phyloP scores from a whole-genome alignment of 176 grass and related monocot genomes.

The Aegilops bicornis region DNA sequence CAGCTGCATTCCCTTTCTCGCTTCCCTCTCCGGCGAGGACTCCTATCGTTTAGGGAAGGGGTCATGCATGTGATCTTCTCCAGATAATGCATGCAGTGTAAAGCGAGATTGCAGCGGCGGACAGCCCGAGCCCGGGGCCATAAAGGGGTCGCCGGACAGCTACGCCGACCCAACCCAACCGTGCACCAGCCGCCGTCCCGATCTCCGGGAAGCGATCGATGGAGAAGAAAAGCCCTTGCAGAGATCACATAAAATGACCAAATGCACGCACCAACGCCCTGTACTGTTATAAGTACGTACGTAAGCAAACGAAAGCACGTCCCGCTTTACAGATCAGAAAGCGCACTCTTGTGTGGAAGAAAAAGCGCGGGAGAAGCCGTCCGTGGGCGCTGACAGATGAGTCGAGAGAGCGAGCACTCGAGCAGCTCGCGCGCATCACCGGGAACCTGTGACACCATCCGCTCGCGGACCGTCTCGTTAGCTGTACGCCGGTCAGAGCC shows the following conservation, averaged over 20 bases:
- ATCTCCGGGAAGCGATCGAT: background rate
- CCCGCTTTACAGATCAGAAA: slow-evolving; percentile 38
- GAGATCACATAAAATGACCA: background rate
- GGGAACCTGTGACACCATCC: slow-evolving; percentile 44
- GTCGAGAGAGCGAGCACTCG: slow-evolving; percentile 4
- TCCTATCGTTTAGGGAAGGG: background rate
- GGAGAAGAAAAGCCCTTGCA: background rate
- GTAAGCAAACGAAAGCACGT: background rate
- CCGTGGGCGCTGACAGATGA: slow-evolving; percentile 26
- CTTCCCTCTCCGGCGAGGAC: background rate
- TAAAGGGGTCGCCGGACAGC: slow-evolving; percentile 30
- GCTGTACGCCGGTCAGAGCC: slow-evolving; percentile 6
- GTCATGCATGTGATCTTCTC: slow-evolving; percentile 33
- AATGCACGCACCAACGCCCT: background rate
- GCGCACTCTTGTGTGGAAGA: background rate
- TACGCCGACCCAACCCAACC: slow-evolving; percentile 31
- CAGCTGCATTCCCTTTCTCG: background rate
- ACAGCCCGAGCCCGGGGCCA: background rate
- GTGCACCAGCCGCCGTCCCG: slow-evolving; percentile 2
- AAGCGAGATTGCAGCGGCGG: slow-evolving; percentile 17
- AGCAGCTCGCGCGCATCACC: slow-evolving; percentile 9
- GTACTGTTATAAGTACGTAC: slow-evolving; percentile 31
- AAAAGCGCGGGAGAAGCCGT: slow-evolving; percentile 12
- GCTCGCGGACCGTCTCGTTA: background rate
- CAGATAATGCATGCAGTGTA: background rate